Evolutionary conservation across 2,329 filamentous ascomycete genomes (phyloP).

Genomic region (Ascochyta lentis): DNA sequence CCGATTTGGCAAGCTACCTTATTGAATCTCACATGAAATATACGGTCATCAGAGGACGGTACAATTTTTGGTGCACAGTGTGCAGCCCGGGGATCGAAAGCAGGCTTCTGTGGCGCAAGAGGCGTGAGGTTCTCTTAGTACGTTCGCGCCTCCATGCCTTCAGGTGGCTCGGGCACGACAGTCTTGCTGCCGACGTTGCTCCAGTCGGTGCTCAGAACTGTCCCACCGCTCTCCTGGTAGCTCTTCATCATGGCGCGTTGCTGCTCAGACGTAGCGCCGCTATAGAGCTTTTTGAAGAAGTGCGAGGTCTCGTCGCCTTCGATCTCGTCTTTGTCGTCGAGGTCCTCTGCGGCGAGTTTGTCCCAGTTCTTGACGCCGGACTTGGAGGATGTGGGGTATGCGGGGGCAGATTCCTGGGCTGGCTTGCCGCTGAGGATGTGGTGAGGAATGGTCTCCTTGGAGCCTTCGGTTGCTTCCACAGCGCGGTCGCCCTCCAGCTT

Average conservation of each 20-base stretch:
- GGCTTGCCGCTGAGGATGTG: constrained; percentile 30
- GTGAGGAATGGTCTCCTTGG: constrained; percentile 21
- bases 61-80: neutral
- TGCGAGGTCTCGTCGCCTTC: constrained; percentile 70
- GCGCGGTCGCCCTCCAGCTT: constrained; percentile 56
- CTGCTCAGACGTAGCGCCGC: constrained; percentile 76
- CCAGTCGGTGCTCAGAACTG: constrained; percentile 92
- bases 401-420: constrained; percentile 53
- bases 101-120: neutral
- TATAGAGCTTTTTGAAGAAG: constrained; percentile 93
- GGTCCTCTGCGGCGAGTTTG: constrained; percentile 65
- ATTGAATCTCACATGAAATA: too few relatives aligned
- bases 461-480: constrained; percentile 14
- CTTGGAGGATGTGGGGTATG: constrained; percentile 87
- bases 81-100: neutral
- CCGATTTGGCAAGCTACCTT: too few relatives aligned
- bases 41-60: too few relatives aligned
- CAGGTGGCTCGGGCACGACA: constrained; percentile 76
- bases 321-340: constrained; percentile 61
- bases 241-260: constrained; percentile 97
- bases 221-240: constrained; percentile 92
- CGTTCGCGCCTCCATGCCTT: constrained; percentile 78
- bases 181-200: constrained; percentile 73
- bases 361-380: constrained; percentile 93
- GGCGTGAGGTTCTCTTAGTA: constrained; percentile 51